These are phyloP conservation scores for Cadophora sp. DNA, from an alignment of 2,329 filamentous ascomycete genomes.

Conservation along the genomic window DNA sequence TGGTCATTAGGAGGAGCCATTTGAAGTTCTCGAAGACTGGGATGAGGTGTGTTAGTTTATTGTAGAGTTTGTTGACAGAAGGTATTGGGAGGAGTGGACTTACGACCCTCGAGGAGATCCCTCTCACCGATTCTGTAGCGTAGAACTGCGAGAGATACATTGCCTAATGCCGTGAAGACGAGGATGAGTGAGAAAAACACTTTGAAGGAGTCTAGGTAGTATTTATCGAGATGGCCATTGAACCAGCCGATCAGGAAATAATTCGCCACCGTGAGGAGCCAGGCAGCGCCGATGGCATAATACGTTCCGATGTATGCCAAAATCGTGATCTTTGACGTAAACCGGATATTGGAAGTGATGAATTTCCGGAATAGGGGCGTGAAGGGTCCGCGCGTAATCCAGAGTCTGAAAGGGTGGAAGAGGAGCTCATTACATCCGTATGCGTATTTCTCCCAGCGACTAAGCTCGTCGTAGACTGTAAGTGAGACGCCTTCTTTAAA, in stretches of 20 bases:
- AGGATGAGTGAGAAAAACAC: conserved; percentile 68
- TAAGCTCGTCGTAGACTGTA: conserved; percentile 75
- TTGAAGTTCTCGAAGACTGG: conserved; percentile 62
- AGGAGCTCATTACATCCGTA: conserved; percentile 76
- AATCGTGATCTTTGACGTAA: conserved; percentile 75
- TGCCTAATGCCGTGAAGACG: conserved; percentile 64
- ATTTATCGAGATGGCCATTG: conserved; percentile 69
- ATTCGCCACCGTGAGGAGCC: conserved; percentile 71
- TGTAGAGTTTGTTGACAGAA: too few relatives aligned
- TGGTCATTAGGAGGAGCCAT: conserved; percentile 51
- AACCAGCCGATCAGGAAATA: conserved; percentile 77
- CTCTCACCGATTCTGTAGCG: conserved; percentile 36
- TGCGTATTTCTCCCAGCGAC: conserved; percentile 76
- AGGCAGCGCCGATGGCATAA: conserved; percentile 72
- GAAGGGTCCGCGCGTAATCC: conserved; percentile 68
- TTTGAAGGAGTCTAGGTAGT: conserved; percentile 71
- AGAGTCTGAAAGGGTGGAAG: conserved; percentile 70
- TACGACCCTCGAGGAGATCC: conserved; percentile 43
- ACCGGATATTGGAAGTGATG: conserved; percentile 64
- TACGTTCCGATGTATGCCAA: conserved; percentile 69
- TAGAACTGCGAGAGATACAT: conserved; percentile 43
- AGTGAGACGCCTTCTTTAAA: conserved; percentile 79
- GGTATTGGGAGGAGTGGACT: conserved; percentile 1
- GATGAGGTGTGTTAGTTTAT: background rate
- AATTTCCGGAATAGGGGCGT: conserved; percentile 69